phyloP scores from a whole-genome alignment of 768 basidiomycete genomes.

The Favolaschia claudopus region DNA sequence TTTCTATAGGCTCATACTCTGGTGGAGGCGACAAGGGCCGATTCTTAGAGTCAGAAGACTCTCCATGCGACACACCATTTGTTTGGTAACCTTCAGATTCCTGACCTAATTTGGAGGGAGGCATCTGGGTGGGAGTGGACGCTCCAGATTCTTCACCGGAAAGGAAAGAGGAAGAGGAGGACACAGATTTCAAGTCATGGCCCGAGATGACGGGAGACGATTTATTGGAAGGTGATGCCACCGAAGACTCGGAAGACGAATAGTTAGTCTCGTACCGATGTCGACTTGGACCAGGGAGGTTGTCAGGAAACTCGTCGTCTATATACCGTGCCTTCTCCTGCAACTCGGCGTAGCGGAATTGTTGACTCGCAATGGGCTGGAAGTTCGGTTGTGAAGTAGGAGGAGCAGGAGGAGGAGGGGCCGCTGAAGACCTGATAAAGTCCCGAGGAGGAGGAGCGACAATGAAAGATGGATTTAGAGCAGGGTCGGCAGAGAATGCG shows the following conservation, averaged over 20 bases:
- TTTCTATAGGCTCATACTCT: constrained; percentile 15
- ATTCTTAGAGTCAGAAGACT: background rate
- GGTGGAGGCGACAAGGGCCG: constrained; percentile 23
- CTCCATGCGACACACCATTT: background rate
- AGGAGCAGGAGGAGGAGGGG: background rate
- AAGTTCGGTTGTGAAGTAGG: background rate
- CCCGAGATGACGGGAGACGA: constrained; percentile 1
- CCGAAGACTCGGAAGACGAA: constrained; percentile 7
- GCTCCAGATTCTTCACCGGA: too few species aligned
- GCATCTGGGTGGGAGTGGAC: background rate
- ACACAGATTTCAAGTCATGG: background rate
- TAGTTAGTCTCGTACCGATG: background rate
- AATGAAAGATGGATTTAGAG: constrained; percentile 5
- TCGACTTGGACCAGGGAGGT: too few species aligned
- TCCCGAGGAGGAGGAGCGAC: constrained; percentile 1
- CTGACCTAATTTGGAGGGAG: too few species aligned
- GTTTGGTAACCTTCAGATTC: too few species aligned
- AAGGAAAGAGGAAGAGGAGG: background rate
- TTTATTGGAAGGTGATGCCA: constrained; percentile 4
- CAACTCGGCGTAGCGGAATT: background rate
- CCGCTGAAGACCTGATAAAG: constrained; percentile 5
- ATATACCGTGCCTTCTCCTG: background rate
- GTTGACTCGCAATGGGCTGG: background rate
- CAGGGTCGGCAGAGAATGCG: constrained; percentile 17
- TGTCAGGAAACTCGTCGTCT: too few species aligned